Base-by-base conservation (phyloP, 306 rosid species). In the Pyrus betulifolia region DNA sequence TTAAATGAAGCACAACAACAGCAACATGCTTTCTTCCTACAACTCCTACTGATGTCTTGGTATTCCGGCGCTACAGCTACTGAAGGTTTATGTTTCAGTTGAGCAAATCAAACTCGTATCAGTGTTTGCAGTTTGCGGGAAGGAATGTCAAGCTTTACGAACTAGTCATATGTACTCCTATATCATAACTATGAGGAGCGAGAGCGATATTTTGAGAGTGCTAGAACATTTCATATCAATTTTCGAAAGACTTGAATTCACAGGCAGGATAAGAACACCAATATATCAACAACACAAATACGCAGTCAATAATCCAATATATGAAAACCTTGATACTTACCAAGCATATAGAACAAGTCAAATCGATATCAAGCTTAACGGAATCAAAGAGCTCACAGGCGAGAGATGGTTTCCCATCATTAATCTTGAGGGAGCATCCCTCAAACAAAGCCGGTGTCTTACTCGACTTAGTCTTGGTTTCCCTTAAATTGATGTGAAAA, bases 271-370 rank as follows among this genome's bases (percentile, higher is more conserved):
- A 35, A 35, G 40, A 35, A 7, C 6, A 35, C 40, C 40, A 35
- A 11, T 27, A 38, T 30, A 13, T 30, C 12, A 66, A 19, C 8
- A 66, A 21, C 52, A 73, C 27, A 73, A 9, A 60, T 60, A 25
- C 19, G 58, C 28, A 42, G 7, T 74, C 21, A 72, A 58, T 12
- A 58, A 12, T 14, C n/a, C 14, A 10, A 13, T 31, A 18, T 27
- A 72, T 22, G 58, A 42, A 62, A 63, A 11, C n/a, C 51, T 51
- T 7, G 54, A 66, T 8, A 89, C 92, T 84, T 79, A 95, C 99
- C 97, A 95, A 81, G 86, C 99, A 95, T 86, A 95, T 85, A 63
- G 99, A 88, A 85, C 99, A 95, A 28, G 96, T 92, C 91, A 95
- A 86, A 65, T 89, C 97, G 51, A 88, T 78, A 57, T 95, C 99